Evolutionary conservation across 2,329 filamentous ascomycete genomes (phyloP), one percentile per base, ranked within the genome.

Genomic region (Claviceps sp.): DNA sequence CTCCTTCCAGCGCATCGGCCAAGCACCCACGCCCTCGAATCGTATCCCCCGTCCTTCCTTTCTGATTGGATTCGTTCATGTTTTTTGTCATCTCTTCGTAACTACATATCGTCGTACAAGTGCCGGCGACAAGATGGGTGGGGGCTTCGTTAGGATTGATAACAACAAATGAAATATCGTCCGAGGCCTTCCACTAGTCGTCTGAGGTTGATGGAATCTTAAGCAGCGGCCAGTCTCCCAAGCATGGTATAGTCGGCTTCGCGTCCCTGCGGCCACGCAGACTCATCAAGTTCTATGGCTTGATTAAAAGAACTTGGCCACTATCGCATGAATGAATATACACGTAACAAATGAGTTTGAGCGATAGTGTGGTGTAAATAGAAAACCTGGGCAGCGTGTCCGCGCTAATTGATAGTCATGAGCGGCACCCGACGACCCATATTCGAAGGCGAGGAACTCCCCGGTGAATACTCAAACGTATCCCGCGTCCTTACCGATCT

Each of bases 351-450:
- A 41, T 13, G 34, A n/a, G 8, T 20, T 42, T 5, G 3, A 4
- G 13, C 18, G 20, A 42, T 22, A 22, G 8, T 42, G 40, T 22
- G 9, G 8, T 9, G 9, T 5, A 41, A 9, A 3, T 11, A 9
- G 9, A 18, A 6, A 13, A 9, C 4, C n/a, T 4, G 1, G 16
- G 3, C 6, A 8, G 16, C 2, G 24, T 45, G 43, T 22, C 18
- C 22, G 20, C 24, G 22, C 47, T 66, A 81, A 60, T 69, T 75
- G 55, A 83, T 79, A 43, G 77, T 82, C 80, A 84, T 83, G 71
- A 83, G 74, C 62, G 81, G 78, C 70, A 83, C 73, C 52, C 78
- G 73, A 58, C 65, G 73, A 51, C 68, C 69, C 41, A 81, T 65
- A 50, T 69, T 69, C 47, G 72, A 72, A 4, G 75, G 70, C 4